phyloP scores from a whole-genome alignment of 192 early-diverging fungal species.

The Coemansia sp. region DNA sequence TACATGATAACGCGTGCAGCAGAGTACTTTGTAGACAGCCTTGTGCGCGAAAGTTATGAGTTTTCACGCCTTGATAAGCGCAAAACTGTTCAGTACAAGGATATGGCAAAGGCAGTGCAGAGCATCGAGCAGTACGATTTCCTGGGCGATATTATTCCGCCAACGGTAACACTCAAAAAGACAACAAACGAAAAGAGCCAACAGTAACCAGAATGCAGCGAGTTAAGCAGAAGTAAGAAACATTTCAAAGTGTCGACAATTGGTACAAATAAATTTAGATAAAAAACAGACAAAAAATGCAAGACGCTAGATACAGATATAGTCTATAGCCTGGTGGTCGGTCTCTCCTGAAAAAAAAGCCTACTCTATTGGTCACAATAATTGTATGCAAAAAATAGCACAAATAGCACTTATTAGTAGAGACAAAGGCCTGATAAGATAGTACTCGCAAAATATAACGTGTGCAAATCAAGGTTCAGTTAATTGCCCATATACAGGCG shows the following conservation, averaged over 20 bases:
- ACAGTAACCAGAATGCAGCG: background rate
- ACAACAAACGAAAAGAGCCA: slow-evolving; percentile 7
- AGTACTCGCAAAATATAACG: background rate
- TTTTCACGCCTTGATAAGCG: slow-evolving; percentile 65
- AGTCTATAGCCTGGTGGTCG: background rate
- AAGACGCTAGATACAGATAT: background rate
- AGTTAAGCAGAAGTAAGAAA: background rate
- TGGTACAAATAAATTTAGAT: background rate
- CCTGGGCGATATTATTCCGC: slow-evolving; percentile 43
- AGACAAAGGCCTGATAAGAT: background rate
- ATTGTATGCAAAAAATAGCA: background rate
- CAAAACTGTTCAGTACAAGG: slow-evolving; percentile 71
- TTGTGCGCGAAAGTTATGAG: slow-evolving; percentile 62
- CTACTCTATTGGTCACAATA: background rate
- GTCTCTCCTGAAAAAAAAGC: background rate
- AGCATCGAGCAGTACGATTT: slow-evolving; percentile 57
- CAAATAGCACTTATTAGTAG: background rate
- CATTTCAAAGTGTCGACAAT: background rate
- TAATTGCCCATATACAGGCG: slow-evolving; percentile 46
- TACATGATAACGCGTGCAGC: slow-evolving; percentile 67
- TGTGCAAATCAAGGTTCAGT: slow-evolving; percentile 22
- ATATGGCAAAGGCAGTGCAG: slow-evolving; percentile 62
- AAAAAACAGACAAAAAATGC: background rate
- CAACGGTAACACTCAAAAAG: slow-evolving; percentile 28
- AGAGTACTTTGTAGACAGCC: slow-evolving; percentile 68